Base-by-base conservation (phyloP, 441 rosid species). In the Croton laevigatus region DNA sequence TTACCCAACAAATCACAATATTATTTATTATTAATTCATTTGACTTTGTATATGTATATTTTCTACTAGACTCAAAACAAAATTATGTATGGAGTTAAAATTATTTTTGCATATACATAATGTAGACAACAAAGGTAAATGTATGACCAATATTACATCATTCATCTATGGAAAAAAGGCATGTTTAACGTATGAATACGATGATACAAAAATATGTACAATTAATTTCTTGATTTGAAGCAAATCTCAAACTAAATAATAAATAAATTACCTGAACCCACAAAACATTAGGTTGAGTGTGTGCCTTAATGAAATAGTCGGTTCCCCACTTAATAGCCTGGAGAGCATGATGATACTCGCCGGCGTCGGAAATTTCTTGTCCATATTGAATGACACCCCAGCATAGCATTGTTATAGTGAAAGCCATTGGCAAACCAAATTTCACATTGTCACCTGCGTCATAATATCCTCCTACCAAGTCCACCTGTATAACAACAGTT, bases 401-500 rank as follows among this genome's bases (percentile, higher is more conserved):
- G 0, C 93, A 87, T 46, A 93, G 78, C 91, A 91, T 91, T 2
- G 98, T 91, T 19, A 91, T 83, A 4, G 98, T 93, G 63, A 93
- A 93, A 1, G 97, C 97, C 97, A 93, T 91, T 53, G 98, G 97
- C 55, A 91, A 84, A n/a, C 98, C 98, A 45, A 93, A 93, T 73
- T 93, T 93, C 1, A 93, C 94, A 71, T 93, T 88, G 79, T 93
- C 98, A 4, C 98, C 97, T 13, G 98, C 97, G 20, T 93, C 98
- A 22, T 91, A 86, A 76, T 93, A 93, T 5, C 98, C 98, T 75
- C 98, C 98, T 3, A 93, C 97, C 80, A 93, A 81, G 76, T 93
- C 98, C 77, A 88, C 97, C 98, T 89, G 63, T 70, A 57, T 16
- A 10, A 58, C 44, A 8, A 40, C 7, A n/a, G 10, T 40, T 40